phyloP scores from a whole-genome alignment of 371 early-diverging fungal species.

The Paraphysoderma sedebokerense region DNA sequence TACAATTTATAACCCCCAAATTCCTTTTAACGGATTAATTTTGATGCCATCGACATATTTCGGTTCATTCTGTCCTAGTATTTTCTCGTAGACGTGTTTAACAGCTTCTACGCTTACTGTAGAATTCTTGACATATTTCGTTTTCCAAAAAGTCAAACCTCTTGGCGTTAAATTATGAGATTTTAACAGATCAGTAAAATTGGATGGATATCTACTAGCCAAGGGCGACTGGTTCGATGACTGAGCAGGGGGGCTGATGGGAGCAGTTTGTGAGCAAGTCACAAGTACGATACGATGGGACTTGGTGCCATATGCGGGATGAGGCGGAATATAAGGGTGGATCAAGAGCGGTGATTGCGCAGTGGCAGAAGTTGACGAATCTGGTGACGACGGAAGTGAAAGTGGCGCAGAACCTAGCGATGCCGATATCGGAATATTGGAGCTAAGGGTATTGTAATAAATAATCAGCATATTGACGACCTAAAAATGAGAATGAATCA shows the following conservation, averaged over 20 bases:
- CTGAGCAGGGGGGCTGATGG: not conserved
- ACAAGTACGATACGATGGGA: constrained; percentile 57
- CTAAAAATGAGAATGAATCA: not conserved
- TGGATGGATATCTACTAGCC: not conserved
- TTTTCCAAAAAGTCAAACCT: not conserved
- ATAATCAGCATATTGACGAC: not conserved
- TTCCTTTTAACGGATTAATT: no score
- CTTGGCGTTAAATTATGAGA: not conserved
- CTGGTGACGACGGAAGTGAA: not conserved
- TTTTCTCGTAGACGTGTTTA: not conserved
- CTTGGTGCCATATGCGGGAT: constrained; percentile 62
- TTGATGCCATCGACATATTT: no score
- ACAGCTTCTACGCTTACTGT: no score
- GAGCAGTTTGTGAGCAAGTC: constrained; percentile 45
- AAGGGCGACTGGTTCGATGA: not conserved
- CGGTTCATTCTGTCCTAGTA: not conserved
- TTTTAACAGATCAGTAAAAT: not conserved
- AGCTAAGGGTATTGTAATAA: not conserved
- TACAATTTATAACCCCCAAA: no score
- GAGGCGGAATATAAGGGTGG: constrained; percentile 55
- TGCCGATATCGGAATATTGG: not conserved
- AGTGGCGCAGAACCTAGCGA: not conserved
- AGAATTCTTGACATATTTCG: not conserved
- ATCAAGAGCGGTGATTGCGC: constrained; percentile 9
- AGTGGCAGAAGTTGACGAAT: not conserved